Evolutionary conservation across 2,329 filamentous ascomycete species (phyloP), one percentile per base, ranked within the genome.

Genomic region (Paecilomyces formosus): DNA sequence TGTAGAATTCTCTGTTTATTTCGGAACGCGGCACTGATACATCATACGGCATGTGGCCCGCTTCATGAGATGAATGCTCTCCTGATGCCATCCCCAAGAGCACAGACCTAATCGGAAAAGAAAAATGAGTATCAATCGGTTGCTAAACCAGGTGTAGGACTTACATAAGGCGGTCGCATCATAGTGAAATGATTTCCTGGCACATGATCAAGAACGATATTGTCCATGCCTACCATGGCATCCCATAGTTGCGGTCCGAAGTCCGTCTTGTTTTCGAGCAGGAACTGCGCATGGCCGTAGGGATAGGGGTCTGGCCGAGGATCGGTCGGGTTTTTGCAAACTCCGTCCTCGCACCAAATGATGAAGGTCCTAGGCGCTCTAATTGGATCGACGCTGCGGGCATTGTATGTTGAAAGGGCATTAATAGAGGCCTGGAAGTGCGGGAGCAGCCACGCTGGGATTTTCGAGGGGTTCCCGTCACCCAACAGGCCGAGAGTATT

Each of bases 401-500:
- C 33, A 12, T 55, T 55, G 54, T 64, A 60, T 18, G 58, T 52
- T n/a, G 57, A 45, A n/a, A 65, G 58, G 3, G 55, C 58, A 39
- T 62, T 58, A 21, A 64, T 63, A 12, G 54, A 59, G 9, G 58
- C 58, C 18, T 62, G 53, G 57, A 65, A 65, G 55, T 64, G 62
- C 7, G 61, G 62, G 30, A 63, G 33, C 3, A 64, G 62, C 62
- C 62, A 64, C n/a, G 57, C 53, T 15, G 49, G 49, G 22, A 26
- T 21, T 26, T 21, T 26, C 21, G 5, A 22, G 4, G 18, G 18
- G 21, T 51, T 12, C 18, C 18, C 22, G 9, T 26, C 49, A 22
- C 22, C 49, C 49, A 51, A 18, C 1, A 57, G 58, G 24, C 54
- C 54, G 57, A 73, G 74, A 66, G 73, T 74, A 56, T 78, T 70